A percentile compares a stretch with the other conserved stretches of the same genome.
These are phyloP conservation scores for Entophlyctis helioformis DNA, from an alignment of 192 early-diverging fungal genomes.

Conservation along the genomic window DNA sequence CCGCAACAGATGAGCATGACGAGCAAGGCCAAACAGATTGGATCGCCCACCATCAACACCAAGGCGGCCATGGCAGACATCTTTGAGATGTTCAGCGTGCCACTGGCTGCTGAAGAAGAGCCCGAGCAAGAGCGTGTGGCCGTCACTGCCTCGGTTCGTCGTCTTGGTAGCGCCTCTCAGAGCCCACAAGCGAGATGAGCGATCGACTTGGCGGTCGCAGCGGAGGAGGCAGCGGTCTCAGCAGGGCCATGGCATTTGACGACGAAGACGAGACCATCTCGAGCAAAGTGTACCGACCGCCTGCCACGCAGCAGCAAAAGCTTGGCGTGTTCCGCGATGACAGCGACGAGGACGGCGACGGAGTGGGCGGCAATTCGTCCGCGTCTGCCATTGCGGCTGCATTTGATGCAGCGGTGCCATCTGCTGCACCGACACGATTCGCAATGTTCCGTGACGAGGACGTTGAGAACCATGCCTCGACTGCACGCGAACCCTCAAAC, in stretches of 20 bases:
- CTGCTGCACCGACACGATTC: neutral
- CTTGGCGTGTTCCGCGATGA: constrained; percentile 24
- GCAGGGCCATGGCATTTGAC: too few species aligned
- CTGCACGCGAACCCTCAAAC: neutral
- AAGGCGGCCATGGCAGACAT: constrained; percentile 37
- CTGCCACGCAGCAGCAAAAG: neutral
- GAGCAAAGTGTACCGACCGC: constrained; percentile 18
- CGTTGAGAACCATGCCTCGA: neutral
- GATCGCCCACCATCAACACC: constrained; percentile 42
- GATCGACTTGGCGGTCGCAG: neutral
- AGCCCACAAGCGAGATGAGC: neutral
- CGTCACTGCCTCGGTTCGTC: too few species aligned
- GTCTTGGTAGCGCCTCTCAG: too few species aligned
- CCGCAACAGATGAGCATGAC: too few species aligned
- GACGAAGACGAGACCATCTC: constrained; percentile 40
- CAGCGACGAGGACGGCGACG: constrained; percentile 8
- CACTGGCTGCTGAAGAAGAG: constrained; percentile 3
- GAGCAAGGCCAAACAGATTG: too few species aligned
- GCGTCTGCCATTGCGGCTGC: too few species aligned
- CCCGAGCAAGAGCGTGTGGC: too few species aligned
- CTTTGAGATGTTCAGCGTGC: constrained; percentile 32
- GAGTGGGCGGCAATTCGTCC: too few species aligned
- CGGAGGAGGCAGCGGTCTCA: too few species aligned
- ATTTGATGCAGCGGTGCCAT: too few species aligned
- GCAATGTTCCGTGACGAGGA: neutral